These are phyloP conservation scores for Xylariales sp. DNA, from an alignment of 2,329 filamentous ascomycete genomes.

Conservation along the genomic window DNA sequence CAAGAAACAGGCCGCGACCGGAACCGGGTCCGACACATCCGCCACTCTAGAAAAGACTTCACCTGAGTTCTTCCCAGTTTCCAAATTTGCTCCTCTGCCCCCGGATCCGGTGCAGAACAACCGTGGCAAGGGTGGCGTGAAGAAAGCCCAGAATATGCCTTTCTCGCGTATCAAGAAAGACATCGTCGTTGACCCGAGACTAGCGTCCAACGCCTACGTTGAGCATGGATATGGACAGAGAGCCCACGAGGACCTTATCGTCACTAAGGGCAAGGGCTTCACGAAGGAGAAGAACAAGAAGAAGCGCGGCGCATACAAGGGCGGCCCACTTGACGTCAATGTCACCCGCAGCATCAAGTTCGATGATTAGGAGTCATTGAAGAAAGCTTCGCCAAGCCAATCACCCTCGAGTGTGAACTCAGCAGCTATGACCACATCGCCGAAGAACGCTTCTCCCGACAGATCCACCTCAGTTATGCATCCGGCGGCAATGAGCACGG, in stretches of 20 bases:
- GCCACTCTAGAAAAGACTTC: slow-evolving; percentile 50
- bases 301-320: slow-evolving; percentile 85
- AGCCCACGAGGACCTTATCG: slow-evolving; percentile 81
- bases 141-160: slow-evolving; percentile 55
- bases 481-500: too few relatives aligned
- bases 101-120: slow-evolving; percentile 47
- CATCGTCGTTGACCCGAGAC: slow-evolving; percentile 61
- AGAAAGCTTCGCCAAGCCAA: not conserved
- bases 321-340: slow-evolving; percentile 78
- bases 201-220: slow-evolving; percentile 76
- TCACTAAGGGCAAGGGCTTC: slow-evolving; percentile 94
- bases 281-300: slow-evolving; percentile 99
- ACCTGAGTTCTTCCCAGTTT: slow-evolving; percentile 37
- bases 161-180: slow-evolving; percentile 75
- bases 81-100: slow-evolving; percentile 45
- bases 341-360: slow-evolving; percentile 90
- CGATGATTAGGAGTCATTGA: slow-evolving; percentile 61
- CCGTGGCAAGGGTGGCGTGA: slow-evolving; percentile 24
- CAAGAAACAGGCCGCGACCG: slow-evolving; percentile 21
- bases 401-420: too few relatives aligned
- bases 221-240: slow-evolving; percentile 83
- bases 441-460: too few relatives aligned
- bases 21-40: slow-evolving; percentile 33
- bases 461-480: too few relatives aligned
- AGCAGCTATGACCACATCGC: too few relatives aligned